phyloP scores from a whole-genome alignment of 352 stramenopile genomes.

The Pythium phragmitis region DNA sequence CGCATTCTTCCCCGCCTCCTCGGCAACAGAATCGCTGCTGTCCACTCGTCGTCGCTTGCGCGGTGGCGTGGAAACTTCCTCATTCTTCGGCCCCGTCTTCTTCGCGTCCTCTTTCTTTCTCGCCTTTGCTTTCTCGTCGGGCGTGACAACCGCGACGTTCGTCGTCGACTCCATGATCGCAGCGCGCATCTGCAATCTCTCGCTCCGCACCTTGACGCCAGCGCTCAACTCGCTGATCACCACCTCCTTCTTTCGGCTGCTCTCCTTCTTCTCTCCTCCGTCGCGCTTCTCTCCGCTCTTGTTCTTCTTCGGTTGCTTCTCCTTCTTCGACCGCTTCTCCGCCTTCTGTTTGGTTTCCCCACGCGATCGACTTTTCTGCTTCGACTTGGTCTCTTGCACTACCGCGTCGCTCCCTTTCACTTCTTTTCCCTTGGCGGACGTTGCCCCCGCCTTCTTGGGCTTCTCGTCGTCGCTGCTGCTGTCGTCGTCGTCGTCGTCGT shows the following conservation, averaged over 20 bases:
- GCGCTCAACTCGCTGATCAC: background rate
- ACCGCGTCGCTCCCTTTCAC: background rate
- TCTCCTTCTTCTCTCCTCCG: background rate
- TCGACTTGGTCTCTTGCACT: background rate
- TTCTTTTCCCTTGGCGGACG: background rate
- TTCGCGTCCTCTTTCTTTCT: constrained; percentile 3
- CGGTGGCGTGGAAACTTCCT: background rate
- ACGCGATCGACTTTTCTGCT: background rate
- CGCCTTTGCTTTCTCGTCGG: background rate
- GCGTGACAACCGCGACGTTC: background rate
- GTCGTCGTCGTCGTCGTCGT: constrained; percentile 22
- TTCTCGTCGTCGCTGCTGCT: constrained; percentile 21
- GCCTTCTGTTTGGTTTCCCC: background rate
- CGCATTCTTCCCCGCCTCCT: background rate
- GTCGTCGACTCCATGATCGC: constrained; percentile 18
- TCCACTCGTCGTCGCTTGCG: constrained; percentile 11
- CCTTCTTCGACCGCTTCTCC: background rate
- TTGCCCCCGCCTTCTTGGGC: background rate
- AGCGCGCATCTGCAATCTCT: constrained; percentile 24
- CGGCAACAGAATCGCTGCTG: background rate
- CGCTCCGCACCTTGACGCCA: constrained; percentile 16
- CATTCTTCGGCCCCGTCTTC: background rate
- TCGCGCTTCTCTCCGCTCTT: background rate
- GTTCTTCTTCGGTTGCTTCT: too few species aligned
- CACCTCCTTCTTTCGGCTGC: background rate